Evolutionary conservation across 2,329 filamentous ascomycete genomes (phyloP).

Genomic region (Microdochium trichocladiopsis): DNA sequence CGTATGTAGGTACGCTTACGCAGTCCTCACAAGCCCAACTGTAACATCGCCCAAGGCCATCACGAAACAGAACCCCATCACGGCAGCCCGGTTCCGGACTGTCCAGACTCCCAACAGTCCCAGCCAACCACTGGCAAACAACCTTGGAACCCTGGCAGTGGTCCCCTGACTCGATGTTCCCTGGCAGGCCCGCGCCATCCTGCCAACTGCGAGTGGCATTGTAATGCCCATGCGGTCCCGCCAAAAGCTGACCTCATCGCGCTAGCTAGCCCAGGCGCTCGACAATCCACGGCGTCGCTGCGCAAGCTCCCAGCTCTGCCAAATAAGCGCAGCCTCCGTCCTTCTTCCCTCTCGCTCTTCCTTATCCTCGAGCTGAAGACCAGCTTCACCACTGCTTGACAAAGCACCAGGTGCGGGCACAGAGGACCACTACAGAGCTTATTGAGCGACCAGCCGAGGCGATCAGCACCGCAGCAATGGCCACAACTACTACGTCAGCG

Average conservation of each 20-base stretch:
- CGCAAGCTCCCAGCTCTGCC: background rate
- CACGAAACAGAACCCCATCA: too few relatives aligned
- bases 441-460: too few relatives aligned
- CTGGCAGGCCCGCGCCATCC: background rate
- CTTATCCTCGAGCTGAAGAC: too few relatives aligned
- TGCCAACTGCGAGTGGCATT: background rate
- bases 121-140: background rate
- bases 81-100: too few relatives aligned
- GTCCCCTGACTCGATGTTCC: background rate
- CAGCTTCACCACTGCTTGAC: background rate
- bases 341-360: background rate
- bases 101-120: background rate
- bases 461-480: background rate
- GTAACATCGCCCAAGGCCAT: too few relatives aligned
- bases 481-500: background rate
- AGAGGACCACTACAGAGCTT: too few relatives aligned
- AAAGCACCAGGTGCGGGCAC: too few relatives aligned
- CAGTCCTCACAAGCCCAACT: too few relatives aligned
- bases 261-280: background rate
- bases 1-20: too few relatives aligned
- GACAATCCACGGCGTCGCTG: background rate
- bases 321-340: background rate
- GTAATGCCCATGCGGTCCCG: too few relatives aligned
- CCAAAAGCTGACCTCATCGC: background rate
- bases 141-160: background rate